Evolutionary conservation across 139 green algal genomes (phyloP), one percentile per base, ranked within the genome.

Genomic region (Tetradesmus lagerheimii): DNA sequence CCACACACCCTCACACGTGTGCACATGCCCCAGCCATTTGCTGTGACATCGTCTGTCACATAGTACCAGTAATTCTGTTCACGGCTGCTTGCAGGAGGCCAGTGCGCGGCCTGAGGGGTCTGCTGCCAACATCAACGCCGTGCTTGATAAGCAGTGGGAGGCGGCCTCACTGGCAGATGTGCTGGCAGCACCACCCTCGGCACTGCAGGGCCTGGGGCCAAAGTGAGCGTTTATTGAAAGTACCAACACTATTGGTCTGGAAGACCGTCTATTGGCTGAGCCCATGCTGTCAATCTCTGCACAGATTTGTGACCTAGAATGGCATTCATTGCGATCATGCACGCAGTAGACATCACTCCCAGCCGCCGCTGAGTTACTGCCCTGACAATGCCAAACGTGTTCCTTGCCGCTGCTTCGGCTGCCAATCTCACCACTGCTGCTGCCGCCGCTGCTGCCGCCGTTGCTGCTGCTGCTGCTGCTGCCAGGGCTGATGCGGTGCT

Each of bases 121-220:
- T 15, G 47, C 20, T 16, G 25, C 16, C 57, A 90, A 90, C 77
- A 80, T 90, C 53, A 90, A 90, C 53, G 45, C 57, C 37, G 39
- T 37, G 14, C 45, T 90, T 37, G 77, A 86, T 78, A 86, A 90
- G 87, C 20, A 75, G 5, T 87, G 41, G 31, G 87, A 90, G 57
- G 16, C 18, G 38, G 31, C 75, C 4, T 62, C 45, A n/a, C 86
- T 90, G 75, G 11, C 23, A 6, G 86, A 90, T 15, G 53, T 85
- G n/a, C 45, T 85, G 45, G 43, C 41, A 35, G 86, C 86, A 27
- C 86, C 86, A 18, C 86, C 86, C 6, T 79, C 45, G 8, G 86
- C 86, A 39, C 75, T 90, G 50, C 74, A 90, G 35, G 86, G 86
- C 45, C 86, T 90, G n/a, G 41, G 39, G 34, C 74, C 57, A 62